Base-by-base conservation (phyloP, 306 rosid genomes). In the Amphicarpaea edgeworthii region DNA sequence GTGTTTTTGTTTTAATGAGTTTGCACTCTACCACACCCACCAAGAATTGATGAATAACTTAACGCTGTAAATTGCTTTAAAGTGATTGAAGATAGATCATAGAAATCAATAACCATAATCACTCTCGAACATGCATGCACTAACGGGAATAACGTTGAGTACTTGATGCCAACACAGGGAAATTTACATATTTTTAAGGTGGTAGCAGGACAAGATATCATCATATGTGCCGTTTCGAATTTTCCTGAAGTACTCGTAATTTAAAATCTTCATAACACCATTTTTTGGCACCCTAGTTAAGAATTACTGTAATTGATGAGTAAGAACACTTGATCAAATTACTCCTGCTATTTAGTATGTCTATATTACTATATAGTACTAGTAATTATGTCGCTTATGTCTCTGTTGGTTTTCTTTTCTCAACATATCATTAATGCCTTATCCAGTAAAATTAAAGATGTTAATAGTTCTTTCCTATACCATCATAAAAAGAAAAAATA, bases 81-180 rank as follows among this genome's bases (percentile, higher is more conserved):
- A 12, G 58, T 51, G 30, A 20, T 41, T 1, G 26, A 47, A 43
- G 60, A 83, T 42, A 21, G 11, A 38, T 20, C 6, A 65, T 43
- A 76, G 80, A 80, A 69, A 87, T 85, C 78, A 78, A 85, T 73
- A 73, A 49, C 23, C 11, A 51, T 51, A 57, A 88, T 85, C 69
- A 65, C 91, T 75, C 53, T 49, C 83, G 80, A 82, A 85, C 11
- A 10, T 81, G 43, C 11, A 28, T 28, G 32, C 32, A 50, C 59
- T 8, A 20, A 53, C 20, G 54, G 21, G 9, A 81, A 82, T 86
- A 77, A 75, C 87, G 93, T 85, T 83, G 24, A 73, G 89, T 42
- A n/a, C n/a, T n/a, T 78, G 87, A 86, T 78, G 90, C 59, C 79
- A 9, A 8, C 14, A 64, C 89, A 91, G n/a, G 32, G 16, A 66